Percentiles rank a stretch among this genome's conserved stretches.
These are phyloP conservation scores for Paratrypanosoma confusum DNA, from an alignment of 208 protist species.

Conservation along the genomic window DNA sequence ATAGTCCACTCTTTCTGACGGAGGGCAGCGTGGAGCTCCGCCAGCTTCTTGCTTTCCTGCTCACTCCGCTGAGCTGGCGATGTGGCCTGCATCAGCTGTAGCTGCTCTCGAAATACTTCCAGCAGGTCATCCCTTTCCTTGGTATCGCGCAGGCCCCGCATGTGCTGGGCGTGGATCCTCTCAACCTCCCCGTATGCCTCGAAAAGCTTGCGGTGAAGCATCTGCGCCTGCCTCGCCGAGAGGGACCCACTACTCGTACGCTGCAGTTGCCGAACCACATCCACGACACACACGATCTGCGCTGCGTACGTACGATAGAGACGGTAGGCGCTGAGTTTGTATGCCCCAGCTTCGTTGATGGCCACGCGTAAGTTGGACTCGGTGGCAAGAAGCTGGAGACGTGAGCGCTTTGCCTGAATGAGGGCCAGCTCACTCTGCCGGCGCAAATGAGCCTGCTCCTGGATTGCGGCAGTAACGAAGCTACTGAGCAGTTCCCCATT, in stretches of 20 bases:
- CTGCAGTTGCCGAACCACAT: conserved; percentile 67
- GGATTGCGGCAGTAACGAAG: conserved; percentile 75
- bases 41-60: conserved; percentile 23
- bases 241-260: conserved; percentile 39
- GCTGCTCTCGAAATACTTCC: conserved; percentile 58
- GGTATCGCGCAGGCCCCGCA: conserved; percentile 44
- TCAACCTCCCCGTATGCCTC: conserved; percentile 30
- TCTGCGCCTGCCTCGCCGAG: conserved; percentile 51
- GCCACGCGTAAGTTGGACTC: conserved; percentile 83
- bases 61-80: conserved; percentile 5
- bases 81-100: conserved; percentile 25
- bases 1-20: conserved; percentile 42
- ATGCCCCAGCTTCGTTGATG: conserved; percentile 71
- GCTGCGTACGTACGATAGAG: conserved; percentile 75
- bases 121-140: conserved; percentile 31
- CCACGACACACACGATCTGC: conserved; percentile 55
- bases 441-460: conserved; percentile 67
- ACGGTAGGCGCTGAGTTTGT: conserved; percentile 75
- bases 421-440: conserved; percentile 67
- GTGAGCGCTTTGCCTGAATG: conserved; percentile 51
- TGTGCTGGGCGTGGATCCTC: conserved; percentile 16
- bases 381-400: conserved; percentile 64
- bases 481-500: conserved; percentile 51
- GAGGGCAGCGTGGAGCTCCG: conserved; percentile 23
- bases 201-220: conserved; percentile 55